These are phyloP conservation scores for Blastocystis hominis DNA, from an alignment of 352 stramenopile species.

Conservation along the genomic window DNA sequence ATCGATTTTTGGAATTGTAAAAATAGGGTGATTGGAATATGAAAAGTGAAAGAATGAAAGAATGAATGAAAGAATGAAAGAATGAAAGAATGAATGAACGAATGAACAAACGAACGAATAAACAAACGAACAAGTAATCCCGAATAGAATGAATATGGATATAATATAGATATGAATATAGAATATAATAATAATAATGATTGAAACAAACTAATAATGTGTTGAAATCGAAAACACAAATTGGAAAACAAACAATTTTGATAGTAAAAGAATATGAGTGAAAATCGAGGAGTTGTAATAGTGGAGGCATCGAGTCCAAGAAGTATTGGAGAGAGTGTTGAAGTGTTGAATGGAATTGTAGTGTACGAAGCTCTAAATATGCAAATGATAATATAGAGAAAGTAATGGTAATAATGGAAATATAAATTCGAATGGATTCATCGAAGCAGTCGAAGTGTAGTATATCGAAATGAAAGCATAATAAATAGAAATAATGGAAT, in stretches of 20 bases:
- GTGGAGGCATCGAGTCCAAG: neutral
- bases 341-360: neutral
- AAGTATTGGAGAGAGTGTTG: neutral
- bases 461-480: neutral
- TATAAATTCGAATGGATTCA: neutral
- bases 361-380: neutral
- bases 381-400: neutral
- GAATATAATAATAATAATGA: too few relatives aligned
- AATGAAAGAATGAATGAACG: too few relatives aligned
- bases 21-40: too few relatives aligned
- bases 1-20: too few relatives aligned
- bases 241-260: neutral
- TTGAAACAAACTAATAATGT: neutral
- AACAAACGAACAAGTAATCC: too few relatives aligned
- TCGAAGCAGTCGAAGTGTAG: neutral
- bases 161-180: too few relatives aligned
- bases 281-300: neutral
- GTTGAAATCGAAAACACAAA: neutral
- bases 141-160: too few relatives aligned
- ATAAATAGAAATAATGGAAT: neutral
- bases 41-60: too few relatives aligned
- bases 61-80: too few relatives aligned
- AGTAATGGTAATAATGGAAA: neutral
- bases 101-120: too few relatives aligned
- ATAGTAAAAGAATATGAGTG: neutral